Percentiles rank a stretch among this genome's conserved stretches.
Evolutionary conservation across 2,329 filamentous ascomycete genomes (phyloP).

Genomic region (Xylariaceae sp.): DNA sequence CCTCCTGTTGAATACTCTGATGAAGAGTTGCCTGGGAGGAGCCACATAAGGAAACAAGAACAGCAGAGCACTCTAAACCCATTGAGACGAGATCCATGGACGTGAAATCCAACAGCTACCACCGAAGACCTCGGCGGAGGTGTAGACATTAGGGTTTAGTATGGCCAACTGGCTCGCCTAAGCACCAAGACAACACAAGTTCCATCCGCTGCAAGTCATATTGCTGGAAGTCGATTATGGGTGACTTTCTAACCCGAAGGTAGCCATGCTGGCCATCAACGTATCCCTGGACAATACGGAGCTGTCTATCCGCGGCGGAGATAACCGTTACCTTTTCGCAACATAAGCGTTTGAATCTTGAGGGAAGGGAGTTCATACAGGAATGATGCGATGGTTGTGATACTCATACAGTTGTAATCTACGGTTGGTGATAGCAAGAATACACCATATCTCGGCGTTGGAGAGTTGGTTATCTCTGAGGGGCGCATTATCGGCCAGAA

Average conservation of each 20-base stretch:
- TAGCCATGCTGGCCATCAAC: background rate
- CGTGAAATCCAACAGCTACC: too few species aligned
- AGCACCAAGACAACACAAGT: background rate
- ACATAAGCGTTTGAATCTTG: background rate
- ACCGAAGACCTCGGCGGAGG: too few species aligned
- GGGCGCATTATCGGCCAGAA: background rate
- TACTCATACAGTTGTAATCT: background rate
- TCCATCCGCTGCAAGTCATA: background rate
- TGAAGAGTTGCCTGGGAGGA: too few species aligned
- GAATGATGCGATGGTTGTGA: background rate
- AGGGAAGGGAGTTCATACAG: background rate
- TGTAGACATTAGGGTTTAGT: too few species aligned
- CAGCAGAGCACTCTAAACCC: too few species aligned
- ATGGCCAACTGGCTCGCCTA: slow-evolving; percentile 1
- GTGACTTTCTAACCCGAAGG: slow-evolving; percentile 1
- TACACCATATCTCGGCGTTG: slow-evolving; percentile 9
- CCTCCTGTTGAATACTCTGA: too few species aligned
- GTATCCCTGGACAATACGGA: slow-evolving; percentile 12
- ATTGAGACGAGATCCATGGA: too few species aligned
- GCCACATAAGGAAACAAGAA: too few species aligned
- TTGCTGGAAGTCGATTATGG: background rate
- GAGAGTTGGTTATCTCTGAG: slow-evolving; percentile 6
- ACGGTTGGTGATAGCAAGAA: background rate
- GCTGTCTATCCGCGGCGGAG: background rate
- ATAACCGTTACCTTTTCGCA: slow-evolving; percentile 2